These are phyloP conservation scores for Umbelopsis isabellina DNA, from an alignment of 192 early-diverging fungal species.

Conservation along the genomic window DNA sequence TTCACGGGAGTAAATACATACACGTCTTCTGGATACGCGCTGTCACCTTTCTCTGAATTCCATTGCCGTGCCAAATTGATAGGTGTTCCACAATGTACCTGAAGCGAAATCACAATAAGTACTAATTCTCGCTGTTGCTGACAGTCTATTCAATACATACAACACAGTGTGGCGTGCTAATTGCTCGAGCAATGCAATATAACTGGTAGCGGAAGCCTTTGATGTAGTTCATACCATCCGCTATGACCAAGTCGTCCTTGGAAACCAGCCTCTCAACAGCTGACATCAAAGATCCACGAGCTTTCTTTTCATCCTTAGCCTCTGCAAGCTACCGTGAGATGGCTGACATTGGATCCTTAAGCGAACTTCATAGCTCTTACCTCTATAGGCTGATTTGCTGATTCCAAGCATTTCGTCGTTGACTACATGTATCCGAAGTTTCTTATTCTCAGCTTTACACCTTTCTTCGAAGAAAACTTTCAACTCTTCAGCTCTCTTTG, in stretches of 20 bases:
- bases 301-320: conserved; percentile 82
- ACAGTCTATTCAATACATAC: conserved; percentile 39
- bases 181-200: conserved; percentile 84
- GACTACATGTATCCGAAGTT: conserved; percentile 66
- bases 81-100: conserved; percentile 69
- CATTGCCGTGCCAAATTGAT: conserved; percentile 54
- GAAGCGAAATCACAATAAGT: neutral
- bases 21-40: conserved; percentile 50
- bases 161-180: conserved; percentile 87
- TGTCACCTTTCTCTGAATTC: conserved; percentile 48
- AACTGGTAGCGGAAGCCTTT: conserved; percentile 98
- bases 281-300: conserved; percentile 83
- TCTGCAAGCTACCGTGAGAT: conserved; percentile 14
- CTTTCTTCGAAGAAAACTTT: conserved; percentile 53
- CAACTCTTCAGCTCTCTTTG: conserved; percentile 77
- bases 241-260: conserved; percentile 88
- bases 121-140: neutral
- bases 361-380: conserved; percentile 44
- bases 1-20: conserved; percentile 29
- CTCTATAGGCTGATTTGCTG: conserved; percentile 60
- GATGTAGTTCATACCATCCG: conserved; percentile 96
- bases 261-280: conserved; percentile 86
- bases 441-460: conserved; percentile 34
- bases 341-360: conserved; percentile 13
- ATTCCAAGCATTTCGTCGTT: conserved; percentile 80